Evolutionary conservation across 768 basidiomycete genomes (phyloP), one percentile per base, ranked within the genome.

Genomic region (Mycena maculata): DNA sequence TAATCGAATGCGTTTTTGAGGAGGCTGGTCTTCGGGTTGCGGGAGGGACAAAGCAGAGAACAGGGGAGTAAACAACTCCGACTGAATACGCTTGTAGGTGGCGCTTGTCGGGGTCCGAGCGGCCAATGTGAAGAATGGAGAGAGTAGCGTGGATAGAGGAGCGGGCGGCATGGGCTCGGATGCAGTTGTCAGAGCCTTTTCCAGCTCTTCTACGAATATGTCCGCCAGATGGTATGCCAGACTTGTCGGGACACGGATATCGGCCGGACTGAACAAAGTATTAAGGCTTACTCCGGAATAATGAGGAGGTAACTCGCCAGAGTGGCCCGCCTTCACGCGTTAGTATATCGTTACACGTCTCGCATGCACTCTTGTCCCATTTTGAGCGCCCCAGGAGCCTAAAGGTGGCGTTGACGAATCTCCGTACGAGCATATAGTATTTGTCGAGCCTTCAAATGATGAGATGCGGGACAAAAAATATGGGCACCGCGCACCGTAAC

Each of bases 391-490:
- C 84, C 27, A 99, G 84, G 22, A 98, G 85, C 36, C 91, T 83
- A 78, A 99, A 96, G 1, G 92, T 87, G 1, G 91, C 94, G 73
- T 96, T 93, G 59, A 93, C 84, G 74, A 95, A 98, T 69, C 92
- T 86, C 64, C 97, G 87, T 64, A 98, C 89, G 49, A 99, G 91
- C 89, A 98, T 90, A 76, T 97, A 96, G 77, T 94, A 99, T 78
- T 99, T 99, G 85, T 99, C 97, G 77, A 98, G 90, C 71, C 96
- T 98, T 73, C 13, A 28, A 13, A 54, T 38, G 7, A 23, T 57
- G 41, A 63, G 54, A 62, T 18, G 54, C 30, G 60, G 65, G 38
- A 55, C 65, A 63, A 44, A 47, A 12, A 61, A 27, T 59, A 44
- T 53, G 36, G 28, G 33, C 13, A 10, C 38, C 9, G 77, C 88